Conservation (phyloP, 306 rosid genomes). For the Hippophae rhamnoides region DNA sequence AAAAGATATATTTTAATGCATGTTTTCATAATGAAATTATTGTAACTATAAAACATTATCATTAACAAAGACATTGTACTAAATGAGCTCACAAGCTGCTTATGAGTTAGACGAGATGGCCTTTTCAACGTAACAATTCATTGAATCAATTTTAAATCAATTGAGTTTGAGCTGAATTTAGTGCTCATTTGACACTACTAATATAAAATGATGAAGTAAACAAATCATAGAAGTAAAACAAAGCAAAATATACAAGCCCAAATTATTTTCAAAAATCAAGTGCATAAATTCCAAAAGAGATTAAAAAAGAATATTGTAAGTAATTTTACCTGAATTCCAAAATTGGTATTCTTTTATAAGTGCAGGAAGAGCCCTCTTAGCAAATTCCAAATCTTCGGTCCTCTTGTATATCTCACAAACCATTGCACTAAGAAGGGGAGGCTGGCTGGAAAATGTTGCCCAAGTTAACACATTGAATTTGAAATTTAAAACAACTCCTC, state of each 20-base stretch:
- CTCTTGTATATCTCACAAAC: constrained; percentile 51
- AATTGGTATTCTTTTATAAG: constrained; percentile 64
- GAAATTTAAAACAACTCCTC: neutral
- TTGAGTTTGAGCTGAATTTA: too few species aligned
- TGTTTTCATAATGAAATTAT: too few species aligned
- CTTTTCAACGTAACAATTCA: too few species aligned
- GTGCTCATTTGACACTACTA: too few species aligned
- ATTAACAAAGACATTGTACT: too few species aligned
- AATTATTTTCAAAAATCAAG: constrained; percentile 4
- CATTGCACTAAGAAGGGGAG: constrained; percentile 92
- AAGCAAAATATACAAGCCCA: constrained; percentile 13
- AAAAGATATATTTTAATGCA: too few species aligned
- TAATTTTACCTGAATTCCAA: constrained; percentile 73
- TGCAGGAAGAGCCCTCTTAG: constrained; percentile 65
- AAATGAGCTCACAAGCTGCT: too few species aligned
- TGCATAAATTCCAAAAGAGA: neutral
- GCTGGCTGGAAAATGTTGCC: constrained; percentile 57
- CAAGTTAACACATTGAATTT: constrained; percentile 8
- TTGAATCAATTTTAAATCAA: too few species aligned
- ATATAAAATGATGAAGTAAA: too few species aligned
- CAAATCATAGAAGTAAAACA: neutral
- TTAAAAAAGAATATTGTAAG: constrained; percentile 9
- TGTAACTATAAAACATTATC: too few species aligned
- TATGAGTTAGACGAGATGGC: too few species aligned
- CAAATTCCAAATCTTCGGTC: constrained; percentile 55